These are phyloP conservation scores for Aciculoconidium aculeatum DNA, from an alignment of 805 yeast genomes.

Conservation along the genomic window DNA sequence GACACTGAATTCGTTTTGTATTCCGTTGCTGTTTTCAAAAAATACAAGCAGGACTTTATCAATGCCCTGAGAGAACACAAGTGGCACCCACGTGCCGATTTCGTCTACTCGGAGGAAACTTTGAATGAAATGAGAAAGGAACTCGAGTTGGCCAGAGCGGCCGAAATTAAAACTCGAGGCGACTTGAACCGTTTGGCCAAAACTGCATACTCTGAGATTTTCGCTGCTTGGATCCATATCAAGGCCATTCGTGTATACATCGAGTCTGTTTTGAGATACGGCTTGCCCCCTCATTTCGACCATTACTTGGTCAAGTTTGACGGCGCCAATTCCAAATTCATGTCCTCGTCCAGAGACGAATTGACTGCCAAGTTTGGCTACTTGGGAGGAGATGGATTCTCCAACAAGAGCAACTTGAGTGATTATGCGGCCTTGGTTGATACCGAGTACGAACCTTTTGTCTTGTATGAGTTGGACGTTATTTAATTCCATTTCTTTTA, in stretches of 20 bases:
- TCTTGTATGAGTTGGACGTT: slow-evolving; percentile 53
- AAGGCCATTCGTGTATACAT: slow-evolving; percentile 84
- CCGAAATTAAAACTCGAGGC: slow-evolving; percentile 65
- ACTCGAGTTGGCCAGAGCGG: slow-evolving; percentile 65
- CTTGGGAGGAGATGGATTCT: slow-evolving; percentile 85
- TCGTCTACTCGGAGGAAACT: slow-evolving; percentile 73
- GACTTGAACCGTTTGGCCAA: slow-evolving; percentile 79
- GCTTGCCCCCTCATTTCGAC: slow-evolving; percentile 89
- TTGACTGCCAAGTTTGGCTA: slow-evolving; percentile 76
- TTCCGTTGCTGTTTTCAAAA: slow-evolving; percentile 80
- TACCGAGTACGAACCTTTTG: slow-evolving; percentile 95
- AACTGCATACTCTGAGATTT: slow-evolving; percentile 85
- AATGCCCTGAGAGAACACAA: slow-evolving; percentile 73
- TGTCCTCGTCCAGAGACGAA: slow-evolving; percentile 59
- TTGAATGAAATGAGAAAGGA: slow-evolving; percentile 72
- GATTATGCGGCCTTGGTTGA: slow-evolving; percentile 93
- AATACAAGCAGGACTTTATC: slow-evolving; percentile 64
- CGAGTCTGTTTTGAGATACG: slow-evolving; percentile 91
- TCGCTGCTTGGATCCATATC: slow-evolving; percentile 85
- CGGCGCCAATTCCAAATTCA: slow-evolving; percentile 26
- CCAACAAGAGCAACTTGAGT: slow-evolving; percentile 62
- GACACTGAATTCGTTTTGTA: slow-evolving; percentile 74
- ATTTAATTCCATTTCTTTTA: no score
- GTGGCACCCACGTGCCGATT: slow-evolving; percentile 86
- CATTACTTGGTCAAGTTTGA: slow-evolving; percentile 43